phyloP scores from a whole-genome alignment of 345 rosid species.

The Dipteronia dyeriana region DNA sequence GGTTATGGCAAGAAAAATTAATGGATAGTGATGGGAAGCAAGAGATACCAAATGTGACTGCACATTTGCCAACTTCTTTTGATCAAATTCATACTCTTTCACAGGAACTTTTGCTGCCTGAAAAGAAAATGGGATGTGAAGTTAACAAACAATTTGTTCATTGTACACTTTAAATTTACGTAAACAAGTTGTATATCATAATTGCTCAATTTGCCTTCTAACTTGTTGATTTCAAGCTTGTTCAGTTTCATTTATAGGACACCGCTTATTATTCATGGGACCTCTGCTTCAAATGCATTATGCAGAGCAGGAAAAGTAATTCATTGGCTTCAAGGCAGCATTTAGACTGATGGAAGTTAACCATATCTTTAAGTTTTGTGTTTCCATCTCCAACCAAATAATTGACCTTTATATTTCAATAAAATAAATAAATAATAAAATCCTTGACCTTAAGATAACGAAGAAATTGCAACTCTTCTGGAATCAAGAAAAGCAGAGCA shows the following conservation, averaged over 20 bases:
- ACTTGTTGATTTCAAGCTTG: background rate
- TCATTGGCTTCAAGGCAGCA: background rate
- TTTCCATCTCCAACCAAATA: no score
- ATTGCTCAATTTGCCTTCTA: background rate
- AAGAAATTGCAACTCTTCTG: conserved; percentile 91
- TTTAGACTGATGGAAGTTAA: background rate
- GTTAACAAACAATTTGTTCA: background rate
- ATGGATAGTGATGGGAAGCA: background rate
- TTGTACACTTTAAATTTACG: no score
- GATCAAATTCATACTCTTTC: conserved; percentile 80
- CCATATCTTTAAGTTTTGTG: background rate
- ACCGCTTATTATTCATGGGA: background rate
- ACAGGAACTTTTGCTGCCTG: conserved; percentile 96
- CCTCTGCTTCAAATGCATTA: background rate
- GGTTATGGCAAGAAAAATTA: conserved; percentile 4
- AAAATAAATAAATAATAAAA: background rate
- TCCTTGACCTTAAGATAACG: conserved; percentile 75
- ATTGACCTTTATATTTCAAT: background rate
- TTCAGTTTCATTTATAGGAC: background rate
- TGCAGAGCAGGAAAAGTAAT: background rate
- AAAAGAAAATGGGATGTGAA: background rate
- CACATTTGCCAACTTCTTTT: conserved; percentile 79
- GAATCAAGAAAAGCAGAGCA: conserved; percentile 87
- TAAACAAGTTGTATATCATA: background rate
- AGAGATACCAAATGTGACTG: conserved; percentile 76